A percentile compares a stretch with the other conserved stretches of the same genome.
phyloP scores from a whole-genome alignment of 202 grass and related monocot genomes.

The Bolboschoenoplectus hybrid region DNA sequence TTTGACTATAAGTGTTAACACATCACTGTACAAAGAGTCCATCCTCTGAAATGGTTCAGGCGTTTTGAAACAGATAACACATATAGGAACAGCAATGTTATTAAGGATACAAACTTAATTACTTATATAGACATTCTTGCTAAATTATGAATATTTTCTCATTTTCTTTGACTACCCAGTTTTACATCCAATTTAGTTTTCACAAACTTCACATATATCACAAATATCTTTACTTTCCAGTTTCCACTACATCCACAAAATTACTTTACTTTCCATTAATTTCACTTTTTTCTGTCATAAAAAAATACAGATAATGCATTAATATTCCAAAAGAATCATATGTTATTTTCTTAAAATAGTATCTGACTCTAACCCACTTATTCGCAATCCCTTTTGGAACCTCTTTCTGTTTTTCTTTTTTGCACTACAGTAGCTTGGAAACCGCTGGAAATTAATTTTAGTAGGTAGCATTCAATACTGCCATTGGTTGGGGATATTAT shows the following conservation, averaged over 20 bases:
- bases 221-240: too few species aligned
- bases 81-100: neutral
- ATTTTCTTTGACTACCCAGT: neutral
- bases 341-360: neutral
- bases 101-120: neutral
- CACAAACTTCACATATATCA: neutral
- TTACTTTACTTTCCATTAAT: neutral
- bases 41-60: neutral
- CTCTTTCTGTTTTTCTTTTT: too few species aligned
- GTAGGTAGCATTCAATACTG: neutral
- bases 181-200: conserved; percentile 1
- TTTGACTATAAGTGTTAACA: neutral
- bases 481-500: neutral
- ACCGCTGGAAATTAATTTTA: neutral
- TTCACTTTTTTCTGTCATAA: neutral
- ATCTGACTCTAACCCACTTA: neutral
- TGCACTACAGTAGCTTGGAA: neutral
- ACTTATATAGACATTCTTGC: neutral
- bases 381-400: neutral
- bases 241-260: neutral
- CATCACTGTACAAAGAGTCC: neutral
- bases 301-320: neutral
- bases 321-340: neutral
- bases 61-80: neutral
- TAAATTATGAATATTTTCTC: neutral